Percentiles rank a stretch among this genome's conserved stretches.
Conservation (phyloP, 768 basidiomycete species). For the Mycena galericulata region DNA sequence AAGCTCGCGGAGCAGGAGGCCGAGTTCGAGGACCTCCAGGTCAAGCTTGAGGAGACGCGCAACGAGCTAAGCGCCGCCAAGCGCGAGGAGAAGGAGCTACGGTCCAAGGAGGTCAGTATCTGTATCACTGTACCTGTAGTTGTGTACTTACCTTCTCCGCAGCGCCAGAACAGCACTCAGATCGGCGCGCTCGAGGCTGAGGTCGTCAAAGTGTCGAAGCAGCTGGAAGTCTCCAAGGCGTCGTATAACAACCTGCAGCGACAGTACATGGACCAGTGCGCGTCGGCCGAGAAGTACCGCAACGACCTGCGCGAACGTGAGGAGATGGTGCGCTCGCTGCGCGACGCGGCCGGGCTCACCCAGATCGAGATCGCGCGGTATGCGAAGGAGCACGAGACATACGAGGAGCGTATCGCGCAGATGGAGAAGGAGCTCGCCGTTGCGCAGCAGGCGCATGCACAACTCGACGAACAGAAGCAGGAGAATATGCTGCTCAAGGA, state of each 20-base stretch:
- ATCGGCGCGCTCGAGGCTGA: conserved; percentile 82
- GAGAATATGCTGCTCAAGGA: conserved; percentile 94
- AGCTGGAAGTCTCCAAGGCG: conserved; percentile 77
- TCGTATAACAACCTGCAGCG: conserved; percentile 84
- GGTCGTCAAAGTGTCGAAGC: conserved; percentile 79
- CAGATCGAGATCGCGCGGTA: conserved; percentile 77
- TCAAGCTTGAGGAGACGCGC: conserved; percentile 79
- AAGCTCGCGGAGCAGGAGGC: conserved; percentile 82
- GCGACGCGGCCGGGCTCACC: conserved; percentile 70
- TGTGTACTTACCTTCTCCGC: conserved; percentile 26
- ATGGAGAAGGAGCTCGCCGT: conserved; percentile 80
- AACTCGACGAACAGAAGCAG: conserved; percentile 93
- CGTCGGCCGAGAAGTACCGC: conserved; percentile 83
- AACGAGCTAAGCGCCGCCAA: conserved; percentile 84
- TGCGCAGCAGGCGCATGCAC: conserved; percentile 78
- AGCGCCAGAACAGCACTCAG: conserved; percentile 76
- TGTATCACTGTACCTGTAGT: conserved; percentile 1
- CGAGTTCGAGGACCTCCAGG: conserved; percentile 87
- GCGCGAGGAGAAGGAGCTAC: conserved; percentile 93
- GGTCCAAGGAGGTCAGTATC: conserved; percentile 82
- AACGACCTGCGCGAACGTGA: conserved; percentile 81
- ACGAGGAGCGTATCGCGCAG: conserved; percentile 75
- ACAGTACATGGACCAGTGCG: conserved; percentile 90
- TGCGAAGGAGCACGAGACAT: conserved; percentile 72
- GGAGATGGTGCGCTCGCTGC: conserved; percentile 73